Percentiles rank a stretch among this genome's conserved stretches.
These are phyloP conservation scores for Mycena pura DNA, from an alignment of 768 basidiomycete species.

Conservation along the genomic window DNA sequence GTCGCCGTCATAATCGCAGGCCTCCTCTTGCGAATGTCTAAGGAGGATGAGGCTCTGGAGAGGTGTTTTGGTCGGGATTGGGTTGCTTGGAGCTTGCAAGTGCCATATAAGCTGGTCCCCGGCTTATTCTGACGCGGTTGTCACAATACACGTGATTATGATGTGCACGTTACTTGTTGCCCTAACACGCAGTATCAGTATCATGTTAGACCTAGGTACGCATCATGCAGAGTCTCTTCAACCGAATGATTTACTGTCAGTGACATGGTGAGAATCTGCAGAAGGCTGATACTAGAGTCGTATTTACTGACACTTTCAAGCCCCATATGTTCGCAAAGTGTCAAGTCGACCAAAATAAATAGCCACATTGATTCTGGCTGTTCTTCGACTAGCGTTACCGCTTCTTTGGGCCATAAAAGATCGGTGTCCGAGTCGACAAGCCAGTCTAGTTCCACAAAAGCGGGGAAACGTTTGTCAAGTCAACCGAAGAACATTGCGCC, in stretches of 20 bases:
- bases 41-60: constrained; percentile 52
- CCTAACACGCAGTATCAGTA: background rate
- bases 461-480: constrained; percentile 7
- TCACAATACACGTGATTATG: background rate
- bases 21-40: constrained; percentile 48
- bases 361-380: constrained; percentile 58
- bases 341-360: constrained; percentile 53
- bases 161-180: background rate
- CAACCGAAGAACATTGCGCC: constrained; percentile 18
- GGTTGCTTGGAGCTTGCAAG: constrained; percentile 50
- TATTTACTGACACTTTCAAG: constrained; percentile 35
- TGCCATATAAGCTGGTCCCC: constrained; percentile 57
- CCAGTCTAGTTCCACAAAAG: constrained; percentile 27
- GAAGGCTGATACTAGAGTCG: background rate
- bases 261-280: constrained; percentile 8
- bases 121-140: constrained; percentile 43
- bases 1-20: constrained; percentile 40
- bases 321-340: constrained; percentile 54
- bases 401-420: constrained; percentile 13
- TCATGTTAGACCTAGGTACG: constrained; percentile 5
- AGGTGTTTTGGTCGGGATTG: constrained; percentile 49
- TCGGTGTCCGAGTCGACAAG: constrained; percentile 24
- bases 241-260: background rate
- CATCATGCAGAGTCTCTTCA: background rate
- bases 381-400: constrained; percentile 13